Evolutionary conservation across 371 early-diverging fungal genomes (phyloP), one percentile per base, ranked within the genome.

Genomic region (Coemansia sp.): DNA sequence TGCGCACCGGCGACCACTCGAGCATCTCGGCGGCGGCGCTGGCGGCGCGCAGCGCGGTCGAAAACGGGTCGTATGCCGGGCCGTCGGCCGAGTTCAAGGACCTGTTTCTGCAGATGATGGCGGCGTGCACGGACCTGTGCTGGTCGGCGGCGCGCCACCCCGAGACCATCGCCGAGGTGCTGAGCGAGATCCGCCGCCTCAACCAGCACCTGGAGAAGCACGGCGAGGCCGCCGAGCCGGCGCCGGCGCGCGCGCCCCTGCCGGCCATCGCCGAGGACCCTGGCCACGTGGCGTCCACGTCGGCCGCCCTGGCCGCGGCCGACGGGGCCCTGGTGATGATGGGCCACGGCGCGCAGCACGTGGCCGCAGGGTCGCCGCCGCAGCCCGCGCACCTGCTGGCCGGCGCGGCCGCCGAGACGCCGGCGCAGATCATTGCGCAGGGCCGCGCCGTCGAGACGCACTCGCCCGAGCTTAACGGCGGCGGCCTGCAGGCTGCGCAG

Each of bases 111-210:
- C 69, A 76, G 47, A 62, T 76, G 72, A 40, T 57, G 5, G 61
- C 62, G 1, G 76, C 76, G 14, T 76, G 76, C 55, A 47, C 63
- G 1, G 72, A 76, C 48, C 54, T 76, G 41, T 76, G 76, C 72
- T 76, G 76, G 76, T 45, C 76, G 6, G 76, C 76, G 2, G 71
- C 76, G n/a, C 63, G 71, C 26, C 63, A 66, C 12, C 76, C 76
- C 6, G 63, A 66, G 39, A 64, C 76, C 12, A 45, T 76, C 16
- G 10, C 61, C 9, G 76, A 76, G 63, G 71, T 76, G 1, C 62
- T 76, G 20, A 58, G 71, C 71, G 76, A 76, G 64, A 67, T 76
- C 60, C 57, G 67, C 34, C 61, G 76, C 3, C 67, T 76, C 26
- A 65, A 60, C 59, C 65, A 64, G 58, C 74, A 70, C 43, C 55